Conservation (phyloP, 257 asterid species). For the Thymus mandschuricus region DNA sequence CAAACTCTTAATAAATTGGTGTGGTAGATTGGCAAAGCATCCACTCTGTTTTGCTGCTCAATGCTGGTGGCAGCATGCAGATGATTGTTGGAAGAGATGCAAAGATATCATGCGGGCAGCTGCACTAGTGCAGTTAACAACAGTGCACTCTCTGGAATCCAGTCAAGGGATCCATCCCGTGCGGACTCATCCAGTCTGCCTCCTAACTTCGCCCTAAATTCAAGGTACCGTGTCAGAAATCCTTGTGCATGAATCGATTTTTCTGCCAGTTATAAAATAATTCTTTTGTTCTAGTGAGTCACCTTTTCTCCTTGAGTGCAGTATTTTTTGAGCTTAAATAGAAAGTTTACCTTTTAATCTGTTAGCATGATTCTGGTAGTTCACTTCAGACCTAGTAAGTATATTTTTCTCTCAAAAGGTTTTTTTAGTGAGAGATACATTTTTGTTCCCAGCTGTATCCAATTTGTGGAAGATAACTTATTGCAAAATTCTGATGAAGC, state of each 20-base stretch:
- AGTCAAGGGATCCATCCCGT: slow-evolving; percentile 82
- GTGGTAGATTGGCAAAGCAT: slow-evolving; percentile 32
- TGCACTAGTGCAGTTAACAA: slow-evolving; percentile 98
- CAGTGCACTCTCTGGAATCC: slow-evolving; percentile 67
- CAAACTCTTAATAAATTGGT: slow-evolving; percentile 24
- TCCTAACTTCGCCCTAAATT: slow-evolving; percentile 63
- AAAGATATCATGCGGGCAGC: slow-evolving; percentile 94
- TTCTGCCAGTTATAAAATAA: slow-evolving; percentile 3
- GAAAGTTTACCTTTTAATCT: slow-evolving; percentile 12
- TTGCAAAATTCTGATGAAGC: background rate
- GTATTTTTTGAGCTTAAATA: no score
- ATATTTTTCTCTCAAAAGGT: slow-evolving; percentile 11
- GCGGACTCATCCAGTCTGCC: slow-evolving; percentile 66
- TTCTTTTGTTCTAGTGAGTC: background rate
- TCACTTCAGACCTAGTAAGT: slow-evolving; percentile 2
- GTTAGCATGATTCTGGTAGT: slow-evolving; percentile 6
- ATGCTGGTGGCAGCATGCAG: slow-evolving; percentile 99
- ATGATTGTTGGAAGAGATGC: slow-evolving; percentile 91
- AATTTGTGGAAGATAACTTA: background rate
- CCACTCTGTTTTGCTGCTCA: slow-evolving; percentile 49
- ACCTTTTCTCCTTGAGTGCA: background rate
- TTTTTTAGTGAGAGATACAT: slow-evolving; percentile 5
- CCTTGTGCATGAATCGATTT: background rate
- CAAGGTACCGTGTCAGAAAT: slow-evolving; percentile 60
- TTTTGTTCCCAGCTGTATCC: slow-evolving; percentile 7